Conservation (phyloP, 208 protist genomes). For the Leishmania amazonensis region DNA sequence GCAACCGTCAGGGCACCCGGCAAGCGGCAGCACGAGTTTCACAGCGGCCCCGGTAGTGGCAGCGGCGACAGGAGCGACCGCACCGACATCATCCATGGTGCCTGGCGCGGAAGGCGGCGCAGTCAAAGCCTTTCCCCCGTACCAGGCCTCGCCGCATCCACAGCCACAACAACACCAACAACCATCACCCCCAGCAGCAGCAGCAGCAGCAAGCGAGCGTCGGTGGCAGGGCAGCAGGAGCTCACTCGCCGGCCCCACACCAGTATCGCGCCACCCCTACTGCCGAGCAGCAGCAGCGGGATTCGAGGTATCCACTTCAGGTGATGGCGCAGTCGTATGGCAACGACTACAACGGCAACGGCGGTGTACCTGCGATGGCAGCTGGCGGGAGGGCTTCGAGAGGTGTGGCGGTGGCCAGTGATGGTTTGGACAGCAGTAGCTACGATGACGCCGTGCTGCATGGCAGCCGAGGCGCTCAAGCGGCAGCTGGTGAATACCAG, state of each 20-base stretch:
- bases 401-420: background rate
- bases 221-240: background rate
- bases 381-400: background rate
- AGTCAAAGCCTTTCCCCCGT: background rate
- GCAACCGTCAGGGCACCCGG: background rate
- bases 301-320: slow-evolving; percentile 2
- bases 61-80: background rate
- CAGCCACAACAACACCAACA: background rate
- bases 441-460: slow-evolving; percentile 7
- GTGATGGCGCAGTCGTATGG: background rate
- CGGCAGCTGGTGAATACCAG: slow-evolving; percentile 3
- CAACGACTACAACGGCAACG: slow-evolving; percentile 1
- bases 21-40: slow-evolving; percentile 1
- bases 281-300: background rate
- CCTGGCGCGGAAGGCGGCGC: background rate
- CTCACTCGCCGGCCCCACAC: background rate
- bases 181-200: background rate
- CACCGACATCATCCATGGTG: background rate
- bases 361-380: background rate
- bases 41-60: background rate
- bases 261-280: background rate
- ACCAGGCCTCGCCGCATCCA: background rate
- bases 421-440: background rate
- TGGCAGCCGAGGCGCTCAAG: background rate
- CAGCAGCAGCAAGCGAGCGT: background rate